Conservation (phyloP, 306 rosid genomes). For the Hippophae rhamnoides region DNA sequence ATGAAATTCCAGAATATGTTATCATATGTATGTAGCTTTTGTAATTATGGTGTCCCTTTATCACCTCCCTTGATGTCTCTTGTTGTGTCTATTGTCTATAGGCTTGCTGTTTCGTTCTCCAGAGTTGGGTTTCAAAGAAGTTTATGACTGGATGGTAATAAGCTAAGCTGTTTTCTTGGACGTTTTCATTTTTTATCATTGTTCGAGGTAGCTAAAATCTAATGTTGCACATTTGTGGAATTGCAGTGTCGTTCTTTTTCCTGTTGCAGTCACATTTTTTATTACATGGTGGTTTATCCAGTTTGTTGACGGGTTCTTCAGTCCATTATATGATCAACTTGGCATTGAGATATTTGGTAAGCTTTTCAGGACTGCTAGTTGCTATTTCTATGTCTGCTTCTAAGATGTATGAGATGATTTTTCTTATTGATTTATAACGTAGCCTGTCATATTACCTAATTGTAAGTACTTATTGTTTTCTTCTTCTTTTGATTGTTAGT, state of each 20-base stretch:
- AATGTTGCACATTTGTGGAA: constrained; percentile 19
- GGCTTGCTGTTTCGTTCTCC: constrained; percentile 91
- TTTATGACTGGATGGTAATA: constrained; percentile 94
- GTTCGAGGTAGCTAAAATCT: constrained; percentile 6
- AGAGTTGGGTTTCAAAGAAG: constrained; percentile 92
- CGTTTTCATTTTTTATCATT: background rate
- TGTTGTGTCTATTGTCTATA: constrained; percentile 17
- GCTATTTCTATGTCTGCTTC: background rate
- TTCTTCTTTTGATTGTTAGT: no score
- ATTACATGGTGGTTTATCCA: constrained; percentile 93
- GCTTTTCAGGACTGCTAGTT: constrained; percentile 15
- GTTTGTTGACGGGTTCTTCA: constrained; percentile 88
- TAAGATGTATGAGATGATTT: background rate
- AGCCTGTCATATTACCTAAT: no score
- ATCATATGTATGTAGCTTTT: no score
- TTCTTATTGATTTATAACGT: background rate
- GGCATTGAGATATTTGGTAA: constrained; percentile 82
- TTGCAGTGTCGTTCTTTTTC: constrained; percentile 89
- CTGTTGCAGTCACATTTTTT: constrained; percentile 83
- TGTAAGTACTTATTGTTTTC: no score
- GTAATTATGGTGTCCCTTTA: no score
- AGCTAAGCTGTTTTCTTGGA: constrained; percentile 12
- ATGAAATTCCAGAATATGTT: no score
- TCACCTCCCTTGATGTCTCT: constrained; percentile 5
- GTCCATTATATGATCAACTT: constrained; percentile 72